phyloP scores from a whole-genome alignment of 2,329 filamentous ascomycete species.

The Fonsecaea multimorphosa region DNA sequence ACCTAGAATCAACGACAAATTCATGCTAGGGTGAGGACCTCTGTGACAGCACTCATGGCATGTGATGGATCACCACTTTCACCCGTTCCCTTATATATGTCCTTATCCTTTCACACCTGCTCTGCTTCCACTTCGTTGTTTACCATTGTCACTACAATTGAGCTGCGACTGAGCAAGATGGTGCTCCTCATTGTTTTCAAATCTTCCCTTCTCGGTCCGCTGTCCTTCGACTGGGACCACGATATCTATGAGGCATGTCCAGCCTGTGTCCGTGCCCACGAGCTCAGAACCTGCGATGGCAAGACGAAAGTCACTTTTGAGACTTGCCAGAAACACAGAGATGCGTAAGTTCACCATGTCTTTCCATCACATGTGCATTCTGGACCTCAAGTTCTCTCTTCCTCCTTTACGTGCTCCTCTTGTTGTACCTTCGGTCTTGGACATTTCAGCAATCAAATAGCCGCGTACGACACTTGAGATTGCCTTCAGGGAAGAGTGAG shows the following conservation, averaged over 20 bases:
- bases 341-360: conserved; percentile 17
- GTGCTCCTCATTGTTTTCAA: conserved; percentile 24
- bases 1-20: not conserved
- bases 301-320: conserved; percentile 27
- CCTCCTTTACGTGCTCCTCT: not conserved
- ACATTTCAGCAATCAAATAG: not conserved
- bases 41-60: not conserved
- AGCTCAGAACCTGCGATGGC: conserved; percentile 30
- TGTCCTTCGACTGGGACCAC: conserved; percentile 25
- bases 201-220: conserved; percentile 6
- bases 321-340: conserved; percentile 26
- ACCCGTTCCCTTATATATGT: not conserved
- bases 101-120: not conserved
- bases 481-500: not conserved
- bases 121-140: conserved; percentile 5
- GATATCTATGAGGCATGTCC: conserved; percentile 28
- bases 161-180: conserved; percentile 14
- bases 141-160: not conserved
- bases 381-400: not conserved
- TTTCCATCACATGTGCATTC: not conserved
- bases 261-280: conserved; percentile 27
- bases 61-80: not conserved
- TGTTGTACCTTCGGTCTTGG: not conserved
- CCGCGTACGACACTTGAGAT: not conserved
- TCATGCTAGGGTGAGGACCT: not conserved